A percentile compares a stretch with the other conserved stretches of the same genome.
These are phyloP conservation scores for Monilinia polystroma DNA, from an alignment of 2,329 filamentous ascomycete species.

Conservation along the genomic window DNA sequence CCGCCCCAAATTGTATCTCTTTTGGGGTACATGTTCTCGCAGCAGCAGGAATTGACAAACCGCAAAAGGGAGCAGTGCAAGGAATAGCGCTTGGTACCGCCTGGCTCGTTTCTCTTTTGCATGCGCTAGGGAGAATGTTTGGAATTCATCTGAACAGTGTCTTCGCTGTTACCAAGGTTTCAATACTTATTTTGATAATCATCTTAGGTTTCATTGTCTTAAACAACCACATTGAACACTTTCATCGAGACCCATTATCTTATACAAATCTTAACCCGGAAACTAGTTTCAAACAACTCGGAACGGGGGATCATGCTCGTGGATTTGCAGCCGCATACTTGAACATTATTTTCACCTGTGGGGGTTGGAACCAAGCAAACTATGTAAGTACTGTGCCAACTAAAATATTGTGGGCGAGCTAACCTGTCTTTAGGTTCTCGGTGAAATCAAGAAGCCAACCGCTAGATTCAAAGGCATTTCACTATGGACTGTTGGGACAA, in stretches of 20 bases:
- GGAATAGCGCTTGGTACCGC: slow-evolving; percentile 50
- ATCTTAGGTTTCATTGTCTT: slow-evolving; percentile 36
- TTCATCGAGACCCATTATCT: slow-evolving; percentile 14
- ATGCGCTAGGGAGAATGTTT: slow-evolving; percentile 48
- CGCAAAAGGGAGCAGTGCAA: slow-evolving; percentile 43
- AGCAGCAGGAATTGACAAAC: slow-evolving; percentile 38
- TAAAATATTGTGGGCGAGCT: slow-evolving; percentile 16
- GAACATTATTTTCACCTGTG: slow-evolving; percentile 45
- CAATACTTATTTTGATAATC: slow-evolving; percentile 50
- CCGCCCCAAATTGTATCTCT: slow-evolving; percentile 51
- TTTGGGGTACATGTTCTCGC: slow-evolving; percentile 49
- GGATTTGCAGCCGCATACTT: slow-evolving; percentile 46
- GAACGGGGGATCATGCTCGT: slow-evolving; percentile 30
- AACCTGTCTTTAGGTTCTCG: slow-evolving; percentile 43
- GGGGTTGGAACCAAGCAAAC: slow-evolving; percentile 47
- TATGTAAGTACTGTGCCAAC: slow-evolving; percentile 39
- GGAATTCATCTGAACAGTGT: slow-evolving; percentile 53
- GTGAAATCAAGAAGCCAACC: slow-evolving; percentile 26
- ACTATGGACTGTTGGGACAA: slow-evolving; percentile 33
- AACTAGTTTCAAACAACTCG: slow-evolving; percentile 24
- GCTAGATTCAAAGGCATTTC: slow-evolving; percentile 34
- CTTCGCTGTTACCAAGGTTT: slow-evolving; percentile 51
- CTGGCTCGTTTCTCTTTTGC: slow-evolving; percentile 49
- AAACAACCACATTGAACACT: slow-evolving; percentile 18
- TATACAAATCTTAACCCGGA: slow-evolving; percentile 24